These are phyloP conservation scores for Coemansia sp. DNA, from an alignment of 192 early-diverging fungal genomes.

Conservation along the genomic window DNA sequence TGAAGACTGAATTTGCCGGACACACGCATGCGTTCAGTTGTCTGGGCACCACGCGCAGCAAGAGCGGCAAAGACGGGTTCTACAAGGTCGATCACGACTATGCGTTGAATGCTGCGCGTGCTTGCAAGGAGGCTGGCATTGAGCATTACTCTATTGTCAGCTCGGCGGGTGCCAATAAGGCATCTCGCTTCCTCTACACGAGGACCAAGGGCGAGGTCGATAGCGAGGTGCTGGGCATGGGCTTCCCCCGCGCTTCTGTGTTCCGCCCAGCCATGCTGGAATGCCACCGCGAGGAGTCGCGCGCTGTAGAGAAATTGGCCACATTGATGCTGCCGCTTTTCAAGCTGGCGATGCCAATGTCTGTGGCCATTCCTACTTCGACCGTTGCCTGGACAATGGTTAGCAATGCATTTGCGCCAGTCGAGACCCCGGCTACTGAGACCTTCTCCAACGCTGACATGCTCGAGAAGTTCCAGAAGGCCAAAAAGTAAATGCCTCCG, in stretches of 20 bases:
- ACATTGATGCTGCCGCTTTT: conserved; percentile 21
- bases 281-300: conserved; percentile 48
- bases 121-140: conserved; percentile 30
- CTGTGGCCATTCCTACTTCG: conserved; percentile 28
- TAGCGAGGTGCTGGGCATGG: conserved; percentile 61
- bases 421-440: conserved; percentile 25
- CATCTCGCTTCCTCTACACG: conserved; percentile 68
- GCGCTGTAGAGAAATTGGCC: conserved; percentile 29
- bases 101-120: conserved; percentile 55
- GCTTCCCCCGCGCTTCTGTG: conserved; percentile 67
- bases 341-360: conserved; percentile 28
- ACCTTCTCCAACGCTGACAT: conserved; percentile 36
- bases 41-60: conserved; percentile 71
- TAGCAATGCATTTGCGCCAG: conserved; percentile 29
- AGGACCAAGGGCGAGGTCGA: conserved; percentile 82
- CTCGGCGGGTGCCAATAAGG: conserved; percentile 57
- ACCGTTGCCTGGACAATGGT: conserved; percentile 51
- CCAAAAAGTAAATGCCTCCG: conserved; percentile 14
- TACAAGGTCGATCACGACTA: conserved; percentile 81
- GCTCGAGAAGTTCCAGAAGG: conserved; percentile 31
- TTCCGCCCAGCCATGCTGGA: conserved; percentile 63
- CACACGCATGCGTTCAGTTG: conserved; percentile 70
- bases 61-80: conserved; percentile 71
- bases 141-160: conserved; percentile 53
- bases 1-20: conserved; percentile 30